Evolutionary conservation across 805 yeast genomes (phyloP).

Genomic region (Barnettozyma populi): DNA sequence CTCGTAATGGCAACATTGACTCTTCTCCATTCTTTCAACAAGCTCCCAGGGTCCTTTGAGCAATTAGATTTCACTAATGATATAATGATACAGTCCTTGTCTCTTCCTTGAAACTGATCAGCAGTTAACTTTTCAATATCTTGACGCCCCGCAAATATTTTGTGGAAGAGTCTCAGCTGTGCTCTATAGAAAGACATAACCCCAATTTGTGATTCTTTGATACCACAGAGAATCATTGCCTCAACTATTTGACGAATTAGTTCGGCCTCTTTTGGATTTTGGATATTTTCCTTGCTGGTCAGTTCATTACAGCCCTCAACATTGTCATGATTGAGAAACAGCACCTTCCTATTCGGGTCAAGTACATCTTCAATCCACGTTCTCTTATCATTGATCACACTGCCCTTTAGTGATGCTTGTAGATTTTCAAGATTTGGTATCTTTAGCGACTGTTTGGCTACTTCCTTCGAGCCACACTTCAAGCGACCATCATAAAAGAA

Average conservation of each 20-base stretch:
- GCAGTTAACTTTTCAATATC: constrained; percentile 83
- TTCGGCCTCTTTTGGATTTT: constrained; percentile 68
- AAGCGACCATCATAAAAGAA: constrained; percentile 72
- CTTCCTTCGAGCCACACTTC: constrained; percentile 64
- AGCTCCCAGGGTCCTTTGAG: constrained; percentile 61
- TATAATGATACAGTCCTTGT: constrained; percentile 84
- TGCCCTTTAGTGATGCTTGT: constrained; percentile 2
- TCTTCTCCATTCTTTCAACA: constrained; percentile 84
- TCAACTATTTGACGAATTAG: constrained; percentile 59
- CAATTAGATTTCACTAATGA: constrained; percentile 83
- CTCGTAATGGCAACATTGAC: constrained; percentile 93
- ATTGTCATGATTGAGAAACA: constrained; percentile 75
- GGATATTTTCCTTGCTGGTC: constrained; percentile 57
- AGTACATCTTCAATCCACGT: constrained; percentile 58
- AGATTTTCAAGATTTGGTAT: constrained; percentile 36
- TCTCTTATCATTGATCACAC: background rate
- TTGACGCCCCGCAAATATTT: constrained; percentile 25
- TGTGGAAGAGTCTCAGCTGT: constrained; percentile 52
- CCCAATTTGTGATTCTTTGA: constrained; percentile 58
- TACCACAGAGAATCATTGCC: constrained; percentile 54
- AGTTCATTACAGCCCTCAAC: constrained; percentile 51
- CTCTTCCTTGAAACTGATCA: constrained; percentile 94
- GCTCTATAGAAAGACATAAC: constrained; percentile 86
- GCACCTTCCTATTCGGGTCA: constrained; percentile 51
- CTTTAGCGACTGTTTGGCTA: constrained; percentile 51